Percentiles rank a stretch among this genome's conserved stretches.
These are phyloP conservation scores for Arthrobotrys conoides DNA, from an alignment of 2,329 filamentous ascomycete genomes.

Conservation along the genomic window DNA sequence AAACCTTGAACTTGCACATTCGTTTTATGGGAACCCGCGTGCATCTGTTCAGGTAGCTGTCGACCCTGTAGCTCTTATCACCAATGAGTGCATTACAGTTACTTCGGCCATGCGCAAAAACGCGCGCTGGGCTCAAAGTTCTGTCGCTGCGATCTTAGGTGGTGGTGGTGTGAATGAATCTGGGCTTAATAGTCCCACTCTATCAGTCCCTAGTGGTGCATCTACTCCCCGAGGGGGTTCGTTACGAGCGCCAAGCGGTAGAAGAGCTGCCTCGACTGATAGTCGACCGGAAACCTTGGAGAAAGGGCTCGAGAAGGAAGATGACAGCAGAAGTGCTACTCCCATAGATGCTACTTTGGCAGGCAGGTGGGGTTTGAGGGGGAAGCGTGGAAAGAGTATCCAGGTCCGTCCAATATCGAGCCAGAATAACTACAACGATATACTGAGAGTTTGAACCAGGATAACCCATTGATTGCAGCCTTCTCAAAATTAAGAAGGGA, in stretches of 20 bases:
- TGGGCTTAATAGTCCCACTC: slow-evolving; percentile 59
- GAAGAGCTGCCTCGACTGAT: slow-evolving; percentile 69
- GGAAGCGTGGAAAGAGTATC: slow-evolving; percentile 96
- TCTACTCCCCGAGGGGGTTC: slow-evolving; percentile 49
- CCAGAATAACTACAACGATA: background rate
- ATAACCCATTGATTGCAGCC: slow-evolving; percentile 94
- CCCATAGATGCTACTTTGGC: slow-evolving; percentile 74
- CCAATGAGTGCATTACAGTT: slow-evolving; percentile 98
- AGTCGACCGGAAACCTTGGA: slow-evolving; percentile 17
- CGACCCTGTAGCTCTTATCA: slow-evolving; percentile 91
- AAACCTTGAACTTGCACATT: slow-evolving; percentile 42
- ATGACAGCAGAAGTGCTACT: slow-evolving; percentile 65
- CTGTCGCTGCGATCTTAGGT: slow-evolving; percentile 93
- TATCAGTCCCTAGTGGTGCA: slow-evolving; percentile 56
- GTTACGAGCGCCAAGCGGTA: slow-evolving; percentile 62
- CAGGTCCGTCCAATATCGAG: slow-evolving; percentile 66
- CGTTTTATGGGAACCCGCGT: slow-evolving; percentile 55
- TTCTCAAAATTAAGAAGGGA: slow-evolving; percentile 92
- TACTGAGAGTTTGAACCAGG: slow-evolving; percentile 69
- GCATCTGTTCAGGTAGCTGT: slow-evolving; percentile 75
- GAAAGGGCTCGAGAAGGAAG: slow-evolving; percentile 60
- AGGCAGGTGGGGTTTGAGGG: slow-evolving; percentile 91
- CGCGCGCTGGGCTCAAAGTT: slow-evolving; percentile 94
- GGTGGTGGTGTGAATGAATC: slow-evolving; percentile 72
- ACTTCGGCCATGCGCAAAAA: slow-evolving; percentile 98